phyloP scores from a whole-genome alignment of 768 basidiomycete genomes.

The Leccinum sublutescens region DNA sequence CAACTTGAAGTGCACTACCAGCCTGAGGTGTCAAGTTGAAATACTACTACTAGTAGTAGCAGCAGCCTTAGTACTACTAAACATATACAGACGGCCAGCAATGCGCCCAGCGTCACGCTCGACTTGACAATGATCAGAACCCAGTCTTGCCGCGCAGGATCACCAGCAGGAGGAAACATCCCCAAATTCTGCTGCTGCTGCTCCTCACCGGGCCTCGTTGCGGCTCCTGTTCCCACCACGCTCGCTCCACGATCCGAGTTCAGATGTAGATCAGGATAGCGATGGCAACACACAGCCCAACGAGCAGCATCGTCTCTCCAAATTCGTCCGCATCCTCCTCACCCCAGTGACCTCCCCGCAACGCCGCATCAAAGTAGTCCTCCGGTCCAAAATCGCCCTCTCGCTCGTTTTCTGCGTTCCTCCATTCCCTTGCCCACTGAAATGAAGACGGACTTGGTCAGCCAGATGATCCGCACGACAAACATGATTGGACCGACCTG shows the following conservation, averaged over 20 bases:
- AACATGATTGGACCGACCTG: slow-evolving; percentile 45
- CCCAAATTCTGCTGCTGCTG: slow-evolving; percentile 36
- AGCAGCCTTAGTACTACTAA: too few species aligned
- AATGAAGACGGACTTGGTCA: slow-evolving; percentile 8
- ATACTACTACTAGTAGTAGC: too few species aligned
- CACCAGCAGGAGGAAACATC: slow-evolving; percentile 59
- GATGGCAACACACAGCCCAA: slow-evolving; percentile 69
- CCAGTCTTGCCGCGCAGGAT: slow-evolving; percentile 67
- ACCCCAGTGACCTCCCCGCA: slow-evolving; percentile 57
- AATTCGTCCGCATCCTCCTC: slow-evolving; percentile 72
- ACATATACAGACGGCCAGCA: too few species aligned
- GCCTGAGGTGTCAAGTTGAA: too few species aligned
- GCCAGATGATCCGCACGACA: neutral
- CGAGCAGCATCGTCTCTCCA: slow-evolving; percentile 74
- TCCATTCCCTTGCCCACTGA: slow-evolving; percentile 77
- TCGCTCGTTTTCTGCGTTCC: slow-evolving; percentile 68
- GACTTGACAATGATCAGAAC: slow-evolving; percentile 34
- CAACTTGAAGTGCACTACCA: too few species aligned
- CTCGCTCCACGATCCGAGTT: slow-evolving; percentile 71
- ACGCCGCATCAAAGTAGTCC: slow-evolving; percentile 73
- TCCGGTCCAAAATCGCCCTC: slow-evolving; percentile 78
- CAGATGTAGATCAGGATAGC: slow-evolving; percentile 77
- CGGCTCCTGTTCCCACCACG: slow-evolving; percentile 60
- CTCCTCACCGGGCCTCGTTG: slow-evolving; percentile 33
- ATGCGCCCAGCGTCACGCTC: too few species aligned